These are phyloP conservation scores for Aspergillus sclerotialis DNA, from an alignment of 2,329 filamentous ascomycete species.

Conservation along the genomic window DNA sequence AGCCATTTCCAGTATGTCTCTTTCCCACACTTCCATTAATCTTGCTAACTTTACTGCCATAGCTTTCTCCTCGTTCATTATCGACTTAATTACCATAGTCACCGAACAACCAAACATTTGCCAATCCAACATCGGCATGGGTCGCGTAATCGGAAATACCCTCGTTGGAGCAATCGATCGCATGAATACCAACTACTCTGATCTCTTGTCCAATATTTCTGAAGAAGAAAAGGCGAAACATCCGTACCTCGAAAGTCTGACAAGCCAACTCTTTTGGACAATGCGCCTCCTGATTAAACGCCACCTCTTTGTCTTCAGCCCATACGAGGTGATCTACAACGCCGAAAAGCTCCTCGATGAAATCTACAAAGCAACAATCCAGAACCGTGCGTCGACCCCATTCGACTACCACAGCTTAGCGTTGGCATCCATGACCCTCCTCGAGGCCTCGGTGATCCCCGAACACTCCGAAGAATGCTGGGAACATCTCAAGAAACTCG, in stretches of 20 bases:
- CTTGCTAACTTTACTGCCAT: constrained; percentile 5
- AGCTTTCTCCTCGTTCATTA: constrained; percentile 32
- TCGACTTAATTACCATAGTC: constrained; percentile 29
- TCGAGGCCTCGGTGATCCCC: constrained; percentile 35
- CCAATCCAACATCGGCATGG: constrained; percentile 28
- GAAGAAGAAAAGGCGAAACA: constrained; percentile 18
- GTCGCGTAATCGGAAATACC: constrained; percentile 30
- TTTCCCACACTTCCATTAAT: background rate
- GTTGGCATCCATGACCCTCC: constrained; percentile 35
- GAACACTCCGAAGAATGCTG: constrained; percentile 33
- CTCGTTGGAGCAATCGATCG: constrained; percentile 31
- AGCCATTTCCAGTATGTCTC: constrained; percentile 32
- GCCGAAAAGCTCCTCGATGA: constrained; percentile 35
- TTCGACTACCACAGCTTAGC: constrained; percentile 37
- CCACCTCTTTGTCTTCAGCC: constrained; percentile 35
- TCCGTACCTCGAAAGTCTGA: constrained; percentile 29
- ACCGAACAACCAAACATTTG: constrained; percentile 27
- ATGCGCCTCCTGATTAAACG: constrained; percentile 36
- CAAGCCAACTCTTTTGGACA: constrained; percentile 37
- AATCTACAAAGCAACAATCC: constrained; percentile 26
- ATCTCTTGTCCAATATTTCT: constrained; percentile 21
- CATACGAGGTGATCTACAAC: constrained; percentile 35
- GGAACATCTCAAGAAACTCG: constrained; percentile 43
- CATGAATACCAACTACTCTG: constrained; percentile 29
- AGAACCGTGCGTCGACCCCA: constrained; percentile 27